Evolutionary conservation across 805 yeast species (phyloP).

Genomic region (Metschnikowia lunata): DNA sequence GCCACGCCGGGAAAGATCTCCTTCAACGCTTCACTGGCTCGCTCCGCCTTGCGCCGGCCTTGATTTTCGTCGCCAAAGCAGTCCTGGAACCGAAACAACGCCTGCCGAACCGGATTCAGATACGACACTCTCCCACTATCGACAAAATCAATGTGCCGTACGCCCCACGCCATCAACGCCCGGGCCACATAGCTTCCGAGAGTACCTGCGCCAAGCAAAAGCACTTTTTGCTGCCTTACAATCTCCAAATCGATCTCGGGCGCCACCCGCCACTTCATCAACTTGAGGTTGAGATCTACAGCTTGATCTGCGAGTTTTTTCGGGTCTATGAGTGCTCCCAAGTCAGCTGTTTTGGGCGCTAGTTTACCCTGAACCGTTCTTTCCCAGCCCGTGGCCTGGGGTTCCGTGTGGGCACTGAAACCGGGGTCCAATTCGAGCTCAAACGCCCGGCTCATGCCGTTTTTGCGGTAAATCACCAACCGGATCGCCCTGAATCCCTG

Average conservation of each 20-base stretch:
- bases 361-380: conserved; percentile 67
- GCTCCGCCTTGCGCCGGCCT: conserved; percentile 69
- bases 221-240: conserved; percentile 55
- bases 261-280: conserved; percentile 96
- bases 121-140: conserved; percentile 87
- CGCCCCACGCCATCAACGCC: conserved; percentile 92
- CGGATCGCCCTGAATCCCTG: conserved; percentile 19
- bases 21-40: conserved; percentile 71
- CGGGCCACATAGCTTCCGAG: conserved; percentile 89
- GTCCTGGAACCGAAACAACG: conserved; percentile 78
- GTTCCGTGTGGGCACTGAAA: conserved; percentile 15
- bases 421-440: conserved; percentile 15
- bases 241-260: conserved; percentile 73
- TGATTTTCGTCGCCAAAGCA: conserved; percentile 57
- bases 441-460: conserved; percentile 15
- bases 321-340: conserved; percentile 81
- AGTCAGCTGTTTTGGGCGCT: conserved; percentile 78
- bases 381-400: conserved; percentile 84
- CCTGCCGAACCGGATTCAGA: conserved; percentile 95
- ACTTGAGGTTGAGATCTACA: conserved; percentile 80
- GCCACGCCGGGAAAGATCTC: conserved; percentile 76
- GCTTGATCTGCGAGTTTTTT: conserved; percentile 82
- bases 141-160: conserved; percentile 75
- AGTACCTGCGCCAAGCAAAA: conserved; percentile 94
- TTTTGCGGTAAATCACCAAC: conserved; percentile 24